Percentiles rank a stretch among this genome's conserved stretches.
Evolutionary conservation across 768 basidiomycete genomes (phyloP).

Genomic region (Dendrothele bispora): DNA sequence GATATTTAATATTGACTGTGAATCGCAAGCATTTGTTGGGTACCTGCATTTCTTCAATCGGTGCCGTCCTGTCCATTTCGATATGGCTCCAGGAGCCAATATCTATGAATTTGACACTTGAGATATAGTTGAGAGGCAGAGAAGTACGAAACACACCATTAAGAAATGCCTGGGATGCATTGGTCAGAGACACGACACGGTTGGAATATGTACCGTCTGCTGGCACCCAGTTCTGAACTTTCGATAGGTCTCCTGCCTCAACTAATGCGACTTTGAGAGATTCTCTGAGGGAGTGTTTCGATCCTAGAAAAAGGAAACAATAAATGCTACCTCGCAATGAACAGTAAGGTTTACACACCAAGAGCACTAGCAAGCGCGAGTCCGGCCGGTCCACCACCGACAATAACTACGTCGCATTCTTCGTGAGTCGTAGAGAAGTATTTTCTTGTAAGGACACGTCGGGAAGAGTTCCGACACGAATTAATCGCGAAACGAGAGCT

Average conservation of each 20-base stretch:
- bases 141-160: slow-evolving; percentile 41
- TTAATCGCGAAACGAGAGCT: slow-evolving; percentile 3
- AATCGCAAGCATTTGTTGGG: slow-evolving; percentile 13
- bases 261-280: slow-evolving; percentile 69
- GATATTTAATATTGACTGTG: slow-evolving; percentile 7
- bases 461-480: slow-evolving; percentile 4
- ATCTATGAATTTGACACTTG: slow-evolving; percentile 38
- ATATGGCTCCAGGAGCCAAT: slow-evolving; percentile 86
- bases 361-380: slow-evolving; percentile 87
- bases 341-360: slow-evolving; percentile 40
- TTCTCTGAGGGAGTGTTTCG: slow-evolving; percentile 47
- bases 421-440: slow-evolving; percentile 21
- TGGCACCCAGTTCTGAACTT: slow-evolving; percentile 66
- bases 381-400: slow-evolving; percentile 93
- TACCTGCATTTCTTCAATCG: slow-evolving; percentile 86
- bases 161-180: slow-evolving; percentile 66
- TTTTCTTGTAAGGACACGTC: neutral
- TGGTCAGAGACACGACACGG: slow-evolving; percentile 84
- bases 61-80: slow-evolving; percentile 62
- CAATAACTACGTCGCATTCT: slow-evolving; percentile 86
- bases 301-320: slow-evolving; percentile 37
- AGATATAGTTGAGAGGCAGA: neutral
- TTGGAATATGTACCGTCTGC: slow-evolving; percentile 65
- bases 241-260: slow-evolving; percentile 77
- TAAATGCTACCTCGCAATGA: neutral